Evolutionary conservation across 345 rosid genomes (phyloP), one percentile per base, ranked within the genome.

Genomic region (Sonneratia caseolaris): DNA sequence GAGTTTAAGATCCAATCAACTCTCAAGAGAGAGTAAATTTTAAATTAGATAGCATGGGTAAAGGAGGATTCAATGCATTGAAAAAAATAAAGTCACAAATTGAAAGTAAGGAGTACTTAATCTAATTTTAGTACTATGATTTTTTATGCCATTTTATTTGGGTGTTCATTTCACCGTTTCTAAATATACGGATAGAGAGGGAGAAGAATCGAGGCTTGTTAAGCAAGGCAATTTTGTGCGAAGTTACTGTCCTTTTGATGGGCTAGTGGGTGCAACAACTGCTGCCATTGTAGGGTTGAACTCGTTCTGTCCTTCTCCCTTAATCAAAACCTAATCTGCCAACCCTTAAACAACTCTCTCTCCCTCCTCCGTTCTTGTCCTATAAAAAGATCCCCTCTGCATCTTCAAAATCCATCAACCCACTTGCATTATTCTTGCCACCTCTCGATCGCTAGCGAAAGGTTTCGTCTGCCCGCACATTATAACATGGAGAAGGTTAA

Each of bases 201-300:
- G 22, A 18, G 59, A 53, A 19, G 7, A 15, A n/a, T 2, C 6
- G 19, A 81, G 72, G 74, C 84, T 82, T 85, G 69, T 72, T 65
- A 75, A 78, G 71, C 80, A 85, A 85, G 91, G 68, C 13, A 16
- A 5, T 0, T 13, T 65, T 11, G 32, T 65, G 43, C 13, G 48
- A 43, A 37, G 45, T 59, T 62, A 62, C 66, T 35, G 66, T 62
- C 15, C 1, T 55, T 55, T 68, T 47, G 67, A 72, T 75, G 47
- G 72, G 80, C 78, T 15, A 88, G 92, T 84, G 86, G 90, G 90
- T 83, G 86, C 82, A 86, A 84, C 93, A 74, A 88, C 90, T 84
- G 37, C 15, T 55, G 45, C 45, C 5, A 37, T 18, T 53, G 6
- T 24, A 68, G 80, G 73, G 82, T 79, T 82, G 80, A 82, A 68